These are phyloP conservation scores for Penicillium bovifimosum DNA, from an alignment of 495 filamentous ascomycete genomes.

Conservation along the genomic window DNA sequence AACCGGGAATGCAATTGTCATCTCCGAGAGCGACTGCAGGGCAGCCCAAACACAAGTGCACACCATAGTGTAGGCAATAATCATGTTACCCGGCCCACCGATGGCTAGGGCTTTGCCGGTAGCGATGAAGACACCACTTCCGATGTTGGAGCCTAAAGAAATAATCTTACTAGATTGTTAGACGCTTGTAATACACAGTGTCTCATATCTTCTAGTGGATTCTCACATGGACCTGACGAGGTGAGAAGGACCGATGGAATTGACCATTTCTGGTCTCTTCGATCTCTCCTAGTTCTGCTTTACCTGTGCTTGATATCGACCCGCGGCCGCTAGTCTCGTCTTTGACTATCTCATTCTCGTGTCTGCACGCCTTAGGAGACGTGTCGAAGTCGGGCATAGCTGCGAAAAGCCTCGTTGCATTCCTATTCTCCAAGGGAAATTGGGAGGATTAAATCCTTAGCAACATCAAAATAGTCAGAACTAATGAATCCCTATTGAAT, in stretches of 20 bases:
- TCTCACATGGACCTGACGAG: constrained; percentile 24
- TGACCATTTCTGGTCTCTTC: constrained; percentile 1
- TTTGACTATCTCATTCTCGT: background rate
- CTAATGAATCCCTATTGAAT: too few relatives aligned
- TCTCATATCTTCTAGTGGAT: background rate
- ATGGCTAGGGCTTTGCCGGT: constrained; percentile 21
- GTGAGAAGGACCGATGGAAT: constrained; percentile 25
- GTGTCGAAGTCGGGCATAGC: background rate
- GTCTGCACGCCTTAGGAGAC: background rate
- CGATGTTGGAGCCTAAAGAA: constrained; percentile 24
- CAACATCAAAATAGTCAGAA: background rate
- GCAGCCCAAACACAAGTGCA: constrained; percentile 26
- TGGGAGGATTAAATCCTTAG: background rate
- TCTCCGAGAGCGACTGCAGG: constrained; percentile 26
- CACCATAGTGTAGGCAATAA: constrained; percentile 23
- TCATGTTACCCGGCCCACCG: constrained; percentile 25
- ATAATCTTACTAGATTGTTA: constrained; percentile 20
- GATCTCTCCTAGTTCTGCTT: background rate
- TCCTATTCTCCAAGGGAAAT: background rate
- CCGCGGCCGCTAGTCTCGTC: background rate
- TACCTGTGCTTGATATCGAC: background rate
- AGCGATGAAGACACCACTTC: constrained; percentile 27
- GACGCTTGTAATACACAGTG: background rate
- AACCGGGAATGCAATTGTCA: constrained; percentile 29
- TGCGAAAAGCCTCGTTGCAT: background rate